Evolutionary conservation across 805 yeast species (phyloP), one percentile per base, ranked within the genome.

Genomic region (Suhomyces sp.): DNA sequence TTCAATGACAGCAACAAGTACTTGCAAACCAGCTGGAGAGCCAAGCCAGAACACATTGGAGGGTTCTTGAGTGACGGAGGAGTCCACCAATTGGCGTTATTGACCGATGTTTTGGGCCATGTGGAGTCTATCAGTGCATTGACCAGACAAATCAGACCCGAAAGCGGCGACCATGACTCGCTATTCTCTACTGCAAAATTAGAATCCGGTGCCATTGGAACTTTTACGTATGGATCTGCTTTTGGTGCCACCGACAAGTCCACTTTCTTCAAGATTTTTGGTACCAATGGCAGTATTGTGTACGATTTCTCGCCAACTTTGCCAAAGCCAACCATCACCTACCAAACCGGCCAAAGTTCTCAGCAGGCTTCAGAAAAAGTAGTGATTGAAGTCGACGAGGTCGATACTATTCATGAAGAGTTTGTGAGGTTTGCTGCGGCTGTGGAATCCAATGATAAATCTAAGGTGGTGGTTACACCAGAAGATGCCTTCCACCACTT

Each of bases 51-150:
- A 69, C 97, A 93, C 67, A 81, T 91, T 59, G 98, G 98, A 51
- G 97, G 97, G 0, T 92, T 78, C 71, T 76, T 93, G 62, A 86
- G 93, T 54, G 98, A 93, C 64, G 97, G 97, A 64, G 98, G 97
- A 67, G 98, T 93, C 23, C 98, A 93, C 71, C 97, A 92, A 70
- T 74, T 92, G 68, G 97, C 97, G 2, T 73, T 90, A 38, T 79
- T 92, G 58, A 90, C 96, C 7, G 90, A 84, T 54, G 84, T 90
- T 17, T 76, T 93, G 51, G 97, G 98, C 50, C 76, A 78, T 23
- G 86, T 90, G 13, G 83, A 80, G 47, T 69, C 85, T 6, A 83
- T 92, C 38, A 81, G 89, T 51, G 97, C 91, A 8, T 80, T 81
- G 59, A 86, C 97, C 12, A 83, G 76, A 55, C 97, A 91, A 72